Percentiles rank a stretch among this genome's conserved stretches.
Conservation (phyloP, 129 eudicot genomes). For the Scalesia atractyloides region DNA sequence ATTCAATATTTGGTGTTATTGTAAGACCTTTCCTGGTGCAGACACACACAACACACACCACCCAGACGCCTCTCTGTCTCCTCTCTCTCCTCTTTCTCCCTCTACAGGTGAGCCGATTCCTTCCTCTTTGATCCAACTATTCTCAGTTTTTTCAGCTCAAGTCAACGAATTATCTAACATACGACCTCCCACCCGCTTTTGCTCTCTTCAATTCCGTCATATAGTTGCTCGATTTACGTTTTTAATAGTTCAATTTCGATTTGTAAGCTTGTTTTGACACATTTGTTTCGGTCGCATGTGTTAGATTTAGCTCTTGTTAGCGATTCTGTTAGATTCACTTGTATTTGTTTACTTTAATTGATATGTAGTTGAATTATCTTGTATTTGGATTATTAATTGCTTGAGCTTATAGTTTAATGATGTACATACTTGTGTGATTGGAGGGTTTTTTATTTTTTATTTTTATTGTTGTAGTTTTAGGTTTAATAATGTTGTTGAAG, state of each 20-base stretch:
- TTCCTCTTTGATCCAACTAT: slow-evolving; percentile 9
- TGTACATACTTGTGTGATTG: not conserved
- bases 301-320: not conserved
- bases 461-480: not conserved
- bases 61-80: slow-evolving; percentile 38
- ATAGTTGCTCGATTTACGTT: not conserved
- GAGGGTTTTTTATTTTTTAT: not conserved
- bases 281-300: not conserved
- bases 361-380: not conserved
- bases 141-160: slow-evolving; percentile 16
- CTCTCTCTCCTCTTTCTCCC: slow-evolving; percentile 35
- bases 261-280: not conserved
- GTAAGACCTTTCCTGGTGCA: slow-evolving; percentile 48
- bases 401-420: slow-evolving; percentile 11
- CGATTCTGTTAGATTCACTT: not conserved
- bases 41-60: slow-evolving; percentile 36
- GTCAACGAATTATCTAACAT: not conserved
- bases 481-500: not conserved
- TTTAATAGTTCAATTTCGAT: slow-evolving; percentile 11
- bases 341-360: slow-evolving; percentile 15
- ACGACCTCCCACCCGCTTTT: not conserved
- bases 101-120: slow-evolving; percentile 34
- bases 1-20: slow-evolving; percentile 14
- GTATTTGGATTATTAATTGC: not conserved
- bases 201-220: slow-evolving; percentile 1